phyloP scores from a whole-genome alignment of 768 basidiomycete species.

The Arthromyces matolae region DNA sequence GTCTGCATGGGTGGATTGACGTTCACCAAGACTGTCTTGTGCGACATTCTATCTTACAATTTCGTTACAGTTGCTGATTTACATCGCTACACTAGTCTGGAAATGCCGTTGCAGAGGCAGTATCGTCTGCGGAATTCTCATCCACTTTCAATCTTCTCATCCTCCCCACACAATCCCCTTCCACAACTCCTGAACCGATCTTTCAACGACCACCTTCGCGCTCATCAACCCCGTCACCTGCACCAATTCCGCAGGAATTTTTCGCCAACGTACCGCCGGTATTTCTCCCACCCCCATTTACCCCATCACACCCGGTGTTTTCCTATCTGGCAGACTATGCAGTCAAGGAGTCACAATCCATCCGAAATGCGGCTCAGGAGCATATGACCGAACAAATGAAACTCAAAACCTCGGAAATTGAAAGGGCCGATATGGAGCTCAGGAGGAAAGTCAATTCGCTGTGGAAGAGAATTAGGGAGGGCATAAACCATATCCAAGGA shows the following conservation, averaged over 20 bases:
- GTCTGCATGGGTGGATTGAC: conserved; percentile 70
- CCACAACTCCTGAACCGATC: conserved; percentile 23
- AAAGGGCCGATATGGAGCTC: conserved; percentile 50
- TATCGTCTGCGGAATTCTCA: conserved; percentile 43
- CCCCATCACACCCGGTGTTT: conserved; percentile 72
- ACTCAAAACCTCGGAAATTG: conserved; percentile 53
- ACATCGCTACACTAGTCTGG: conserved; percentile 30
- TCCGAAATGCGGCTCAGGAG: conserved; percentile 56
- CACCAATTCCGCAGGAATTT: conserved; percentile 31
- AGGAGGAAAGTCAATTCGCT: conserved; percentile 55
- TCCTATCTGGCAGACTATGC: conserved; percentile 60
- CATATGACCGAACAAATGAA: conserved; percentile 50
- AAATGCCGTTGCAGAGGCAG: conserved; percentile 31
- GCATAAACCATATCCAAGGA: conserved; percentile 41
- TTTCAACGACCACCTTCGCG: conserved; percentile 21
- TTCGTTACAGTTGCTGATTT: conserved; percentile 3
- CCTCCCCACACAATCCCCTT: conserved; percentile 28
- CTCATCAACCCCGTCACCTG: conserved; percentile 23
- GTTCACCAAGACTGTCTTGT: conserved; percentile 65
- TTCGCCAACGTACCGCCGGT: conserved; percentile 56
- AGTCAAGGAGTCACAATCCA: conserved; percentile 45
- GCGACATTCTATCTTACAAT: conserved; percentile 30
- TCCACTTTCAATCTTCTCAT: conserved; percentile 44
- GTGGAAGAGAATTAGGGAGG: conserved; percentile 58
- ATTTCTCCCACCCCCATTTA: conserved; percentile 74